Base-by-base conservation (phyloP, 352 stramenopile genomes). In the Globisporangium orthogonon region DNA sequence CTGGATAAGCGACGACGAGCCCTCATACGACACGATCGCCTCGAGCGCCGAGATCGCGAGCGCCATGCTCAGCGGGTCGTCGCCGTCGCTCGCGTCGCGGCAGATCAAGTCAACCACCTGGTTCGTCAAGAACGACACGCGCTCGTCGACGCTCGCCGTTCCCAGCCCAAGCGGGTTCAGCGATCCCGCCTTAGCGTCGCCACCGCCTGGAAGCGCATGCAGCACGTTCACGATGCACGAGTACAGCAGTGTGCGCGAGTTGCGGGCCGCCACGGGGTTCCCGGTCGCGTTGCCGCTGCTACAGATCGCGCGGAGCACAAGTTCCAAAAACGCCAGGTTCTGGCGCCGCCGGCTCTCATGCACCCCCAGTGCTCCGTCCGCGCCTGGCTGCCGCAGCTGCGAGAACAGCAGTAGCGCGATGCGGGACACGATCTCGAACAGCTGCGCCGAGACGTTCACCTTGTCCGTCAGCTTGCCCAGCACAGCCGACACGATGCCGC, bases 11-110 rank as follows among this genome's bases (percentile, higher is more conserved):
- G 69, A 66, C n/a, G 73, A 68, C 6, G 71, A 57, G 17, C 68
- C 66, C 40, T 87, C 74, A 33, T 85, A 76, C 41, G 70, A 67
- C 15, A 87, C 65, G 52, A 94, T 65, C 18, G 80, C 74, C 57
- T 93, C 83, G 0, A 94, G 61, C 3, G 76, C 77, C 14, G 79
- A 85, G 33, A 92, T 77, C 4, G 84, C 82, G 7, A 94, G 71
- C 11, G 78, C 83, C 82, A 94, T 92, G 50, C 76, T 88, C 51
- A 94, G 58, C 17, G 85, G 80, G 40, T 91, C 82, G 49, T 86
- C 72, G 28, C 77, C 81, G 65, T 92, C 84, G 50, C 78, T 91
- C 17, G 84, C 78, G 58, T 94, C 84, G 14, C 77, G 71, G 43
- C 79, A 91, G 5, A 91, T 67, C 29, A 89, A 41, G 52, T 90